Evolutionary conservation across 1,284 basidiomycete genomes (phyloP), one percentile per base, ranked within the genome.

Genomic region (Sanguinoderma infundibulare): DNA sequence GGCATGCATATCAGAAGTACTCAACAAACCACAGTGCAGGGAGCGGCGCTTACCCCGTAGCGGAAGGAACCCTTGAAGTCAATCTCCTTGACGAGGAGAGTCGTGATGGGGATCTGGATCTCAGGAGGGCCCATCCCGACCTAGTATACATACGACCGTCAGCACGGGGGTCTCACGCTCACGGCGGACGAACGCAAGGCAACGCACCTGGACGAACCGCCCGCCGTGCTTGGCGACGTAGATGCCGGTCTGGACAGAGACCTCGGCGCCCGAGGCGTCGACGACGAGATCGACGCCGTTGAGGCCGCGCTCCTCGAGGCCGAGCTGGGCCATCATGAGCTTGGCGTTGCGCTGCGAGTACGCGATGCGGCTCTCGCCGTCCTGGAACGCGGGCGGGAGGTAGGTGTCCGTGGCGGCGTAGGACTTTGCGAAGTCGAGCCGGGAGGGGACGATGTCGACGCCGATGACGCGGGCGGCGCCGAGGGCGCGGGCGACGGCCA

Each of bases 321-420:
- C 80, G 39, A 91, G 79, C 60, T 81, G 74, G 66, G 81, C 73
- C 73, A 79, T 87, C 84, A 92, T 81, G 22, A 77, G 71, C 56
- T 77, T 76, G 10, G 87, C 92, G 73, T 86, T 94, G 75, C 81
- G 83, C 74, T 78, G 79, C 63, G 91, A 91, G 75, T 92, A 96
- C 28, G 81, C 83, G 20, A 87, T 77, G 66, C 82, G 85, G 42
- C 79, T 77, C 77, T 97, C 95, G 55, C 86, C 87, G 52, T 84
- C 79, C 54, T 87, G 76, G 28, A 83, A 77, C 57, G 82, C 79
- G 9, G 86, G 84, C 28, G 96, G 94, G 46, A 86, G 77, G 76
- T 87, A 96, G 14, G 82, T 80, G 63, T 96, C 91, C 2, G 95
- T 94, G 14, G 95, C 96, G n/a, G 90, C 94, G 75, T 96, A 98